Evolutionary conservation across 176 grass and related monocot species (phyloP), one percentile per base, ranked within the genome.

Genomic region (Raddia distichophylla): DNA sequence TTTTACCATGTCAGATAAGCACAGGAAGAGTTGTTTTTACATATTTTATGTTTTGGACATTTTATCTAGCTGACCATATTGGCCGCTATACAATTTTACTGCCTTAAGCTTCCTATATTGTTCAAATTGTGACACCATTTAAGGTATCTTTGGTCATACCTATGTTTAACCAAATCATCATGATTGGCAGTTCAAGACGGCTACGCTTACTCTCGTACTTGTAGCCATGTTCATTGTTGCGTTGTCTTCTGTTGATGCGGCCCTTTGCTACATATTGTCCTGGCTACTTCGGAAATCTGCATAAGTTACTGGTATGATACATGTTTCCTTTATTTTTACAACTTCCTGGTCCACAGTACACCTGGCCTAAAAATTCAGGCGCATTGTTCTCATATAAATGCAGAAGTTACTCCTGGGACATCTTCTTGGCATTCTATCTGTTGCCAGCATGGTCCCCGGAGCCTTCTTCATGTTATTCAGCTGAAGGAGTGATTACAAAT

Each of bases 141-240:
- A 59, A 1, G 13, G 20, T 20, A 65, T 44, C 16, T 55, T 73
- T 90, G 13, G 18, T 19, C n/a, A 55, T 66, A 13, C n/a, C 20
- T 75, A 61, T 32, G 60, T 46, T 69, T 83, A 69, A 69, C 54
- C 8, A 83, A 79, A 60, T 54, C 20, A n/a, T 76, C 74, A 11
- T 67, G n/a, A 59, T 78, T 58, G 72, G 74, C 87, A 99, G 97
- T 73, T 96, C 82, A 99, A 71, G 89, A 96, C 89, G 10, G 93
- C 91, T 54, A 43, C 75, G 0, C 80, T 99, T 45, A 90, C 97
- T 67, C 97, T 96, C 60, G 16, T 90, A 59, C 89, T 99, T 71
- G 97, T 99, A 48, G 87, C 61, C 8, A 58, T 91, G 50, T 94
- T 99, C 60, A 92, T 96, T 87, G 89, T 99, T 91, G 89, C 74